Conservation (phyloP, 352 stramenopile genomes). For the Phytopythium mirpurense region DNA sequence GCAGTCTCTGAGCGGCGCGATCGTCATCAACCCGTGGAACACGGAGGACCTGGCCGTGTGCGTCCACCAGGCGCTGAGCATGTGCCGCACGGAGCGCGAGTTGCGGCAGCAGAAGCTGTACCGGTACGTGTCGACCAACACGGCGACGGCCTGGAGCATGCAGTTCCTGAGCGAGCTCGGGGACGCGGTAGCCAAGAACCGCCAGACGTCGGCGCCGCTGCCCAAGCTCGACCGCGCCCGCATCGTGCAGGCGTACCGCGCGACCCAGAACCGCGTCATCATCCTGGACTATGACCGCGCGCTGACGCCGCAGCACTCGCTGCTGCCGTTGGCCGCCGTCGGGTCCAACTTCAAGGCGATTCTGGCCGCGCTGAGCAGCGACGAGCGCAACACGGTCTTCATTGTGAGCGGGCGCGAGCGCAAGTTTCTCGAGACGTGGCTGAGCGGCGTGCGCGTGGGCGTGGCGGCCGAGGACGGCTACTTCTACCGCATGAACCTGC, state of each 20-base stretch:
- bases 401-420: conserved; percentile 72
- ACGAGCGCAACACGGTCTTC: conserved; percentile 72
- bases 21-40: conserved; percentile 87
- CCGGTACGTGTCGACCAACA: conserved; percentile 85
- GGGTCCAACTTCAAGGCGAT: conserved; percentile 73
- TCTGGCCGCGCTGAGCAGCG: conserved; percentile 58
- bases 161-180: conserved; percentile 72
- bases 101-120: conserved; percentile 89
- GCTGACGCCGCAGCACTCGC: conserved; percentile 66
- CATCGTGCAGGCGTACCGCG: conserved; percentile 63
- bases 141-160: conserved; percentile 75
- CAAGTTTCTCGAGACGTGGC: conserved; percentile 89
- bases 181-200: conserved; percentile 58
- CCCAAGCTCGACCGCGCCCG: conserved; percentile 53
- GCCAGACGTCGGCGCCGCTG: conserved; percentile 36
- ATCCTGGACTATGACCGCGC: conserved; percentile 88
- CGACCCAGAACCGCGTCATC: conserved; percentile 75
- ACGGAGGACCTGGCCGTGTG: conserved; percentile 79
- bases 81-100: conserved; percentile 78
- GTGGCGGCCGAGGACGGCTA: conserved; percentile 74
- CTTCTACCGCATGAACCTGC: conserved; percentile 78
- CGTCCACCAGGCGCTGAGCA: conserved; percentile 80
- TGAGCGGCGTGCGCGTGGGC: conserved; percentile 64
- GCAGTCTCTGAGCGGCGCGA: conserved; percentile 80
- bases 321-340: conserved; percentile 74